Evolutionary conservation across 352 stramenopile species (phyloP), one percentile per base, ranked within the genome.

Genomic region (Phytophthora litchii): DNA sequence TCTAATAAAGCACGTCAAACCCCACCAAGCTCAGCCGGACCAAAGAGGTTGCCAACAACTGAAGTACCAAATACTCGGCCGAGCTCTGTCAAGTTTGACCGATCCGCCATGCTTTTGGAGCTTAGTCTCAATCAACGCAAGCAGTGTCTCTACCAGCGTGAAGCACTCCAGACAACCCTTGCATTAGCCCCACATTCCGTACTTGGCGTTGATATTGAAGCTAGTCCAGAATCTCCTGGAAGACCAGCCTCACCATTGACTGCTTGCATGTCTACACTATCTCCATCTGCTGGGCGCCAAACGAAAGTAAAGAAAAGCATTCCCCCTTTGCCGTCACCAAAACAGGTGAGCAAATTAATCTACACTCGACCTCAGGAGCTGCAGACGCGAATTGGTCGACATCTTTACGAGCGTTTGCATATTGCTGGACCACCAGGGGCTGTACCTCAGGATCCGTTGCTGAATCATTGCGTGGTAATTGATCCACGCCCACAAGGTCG

Each of bases 291-390:
- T 29, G 29, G 23, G 6, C 32, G 38, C 7, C 42, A 53, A 20
- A 60, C 47, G 14, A 60, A n/a, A 47, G 63, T 43, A 23, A 49
- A 50, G 19, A 80, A 78, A 47, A 76, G 67, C 34, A 84, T 88
- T 32, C 74, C 79, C 4, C 72, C 78, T 0, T 25, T 91, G 12
- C 82, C 82, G 3, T 86, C 82, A 3, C 62, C 72, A 43, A 61
- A 88, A 35, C 67, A 89, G 53, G 81, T 89, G 47, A 86, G 72
- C 29, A 67, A 72, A 25, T 68, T 76, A 20, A 89, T 91, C 19
- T 88, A 89, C 68, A 73, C 72, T 6, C 76, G 77, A 37, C 76
- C 83, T 0, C 83, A 92, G 34, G 75, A 86, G n/a, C 70, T 92
- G 14, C 83, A 92, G 50, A 65, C 56, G 7, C 71, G 71, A 67